Evolutionary conservation across 441 rosid genomes (phyloP).

Genomic region (Jatropha multifida): DNA sequence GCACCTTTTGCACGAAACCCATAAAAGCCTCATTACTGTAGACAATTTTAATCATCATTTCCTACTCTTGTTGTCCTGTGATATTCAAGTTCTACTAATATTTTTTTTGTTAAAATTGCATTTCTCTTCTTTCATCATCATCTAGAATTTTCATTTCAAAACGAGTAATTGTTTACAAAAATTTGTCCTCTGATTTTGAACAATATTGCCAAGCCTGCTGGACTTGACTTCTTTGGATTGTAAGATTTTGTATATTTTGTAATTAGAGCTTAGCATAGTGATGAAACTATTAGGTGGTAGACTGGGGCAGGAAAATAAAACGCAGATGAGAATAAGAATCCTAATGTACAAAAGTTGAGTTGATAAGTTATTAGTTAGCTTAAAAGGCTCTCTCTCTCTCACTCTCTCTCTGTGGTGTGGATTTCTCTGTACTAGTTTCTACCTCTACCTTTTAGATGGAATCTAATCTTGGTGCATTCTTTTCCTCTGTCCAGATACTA

Average conservation of each 20-base stretch:
- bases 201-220: not conserved
- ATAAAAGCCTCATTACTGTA: not conserved
- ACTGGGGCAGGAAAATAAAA: not conserved
- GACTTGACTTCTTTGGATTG: not conserved
- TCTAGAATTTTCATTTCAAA: not conserved
- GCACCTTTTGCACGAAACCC: not conserved
- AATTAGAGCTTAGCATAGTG: not conserved
- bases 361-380: not conserved
- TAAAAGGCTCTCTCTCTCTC: not conserved
- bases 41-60: not conserved
- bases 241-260: not conserved
- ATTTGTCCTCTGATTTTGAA: not conserved
- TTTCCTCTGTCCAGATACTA: slow-evolving; percentile 58
- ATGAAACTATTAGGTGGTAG: not conserved
- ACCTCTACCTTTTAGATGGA: not conserved
- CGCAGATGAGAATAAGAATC: not conserved
- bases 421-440: not conserved
- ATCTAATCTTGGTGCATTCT: slow-evolving; percentile 17
- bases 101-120: not conserved
- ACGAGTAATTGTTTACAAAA: not conserved
- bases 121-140: not conserved
- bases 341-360: not conserved
- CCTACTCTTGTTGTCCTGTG: not conserved
- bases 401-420: not conserved
- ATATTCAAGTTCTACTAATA: too few relatives aligned